Evolutionary conservation across 495 filamentous ascomycete genomes (phyloP), one percentile per base, ranked within the genome.

Genomic region (Penicillium taxi): DNA sequence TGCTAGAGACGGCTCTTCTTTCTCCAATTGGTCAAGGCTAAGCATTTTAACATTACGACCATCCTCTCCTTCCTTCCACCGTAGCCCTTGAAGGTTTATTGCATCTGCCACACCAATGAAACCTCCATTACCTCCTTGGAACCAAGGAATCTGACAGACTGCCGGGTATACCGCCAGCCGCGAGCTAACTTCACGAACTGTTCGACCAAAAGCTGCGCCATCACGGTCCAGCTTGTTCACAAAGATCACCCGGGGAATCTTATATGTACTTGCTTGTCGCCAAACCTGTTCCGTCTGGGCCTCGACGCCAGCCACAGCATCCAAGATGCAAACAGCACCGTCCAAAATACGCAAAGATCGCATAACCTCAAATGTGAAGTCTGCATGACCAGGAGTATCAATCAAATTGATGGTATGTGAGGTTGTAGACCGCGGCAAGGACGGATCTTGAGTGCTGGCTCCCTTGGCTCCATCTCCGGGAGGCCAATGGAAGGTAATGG

Each of bases 231-330:
- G 76, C 58, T 99, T 99, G 63, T 99, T 99, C 47, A 96, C 72
- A 42, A 82, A 99, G 29, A 94, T 70, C 19, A 96, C 74, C 16
- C 87, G 68, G 9, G 93, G 93, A 23, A 96, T 96, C 7, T 66
- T 69, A 48, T 91, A 94, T 7, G 75, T 75, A 33, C 78, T 82
- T 2, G 93, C 91, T 37, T 96, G 91, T 8, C 76, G 62, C 91
- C 93, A 99, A 5, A 99, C 93, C 46, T 94, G 82, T 59, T 99
- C 93, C 0, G 93, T 99, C 59, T 96, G 93, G 1, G 93, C 90
- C 56, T 99, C 93, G 13, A 99, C 91, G 1, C 93, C 93, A 39
- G 94, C 90, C 26, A 99, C 93, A 6, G 86, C 87, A 45, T 99
- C 93, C 13, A 99, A 73, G 45, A 99, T 94, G 48, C 89, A 96